Evolutionary conservation across 208 protist genomes (phyloP).

Genomic region (Balamuthia mandrillaris): DNA sequence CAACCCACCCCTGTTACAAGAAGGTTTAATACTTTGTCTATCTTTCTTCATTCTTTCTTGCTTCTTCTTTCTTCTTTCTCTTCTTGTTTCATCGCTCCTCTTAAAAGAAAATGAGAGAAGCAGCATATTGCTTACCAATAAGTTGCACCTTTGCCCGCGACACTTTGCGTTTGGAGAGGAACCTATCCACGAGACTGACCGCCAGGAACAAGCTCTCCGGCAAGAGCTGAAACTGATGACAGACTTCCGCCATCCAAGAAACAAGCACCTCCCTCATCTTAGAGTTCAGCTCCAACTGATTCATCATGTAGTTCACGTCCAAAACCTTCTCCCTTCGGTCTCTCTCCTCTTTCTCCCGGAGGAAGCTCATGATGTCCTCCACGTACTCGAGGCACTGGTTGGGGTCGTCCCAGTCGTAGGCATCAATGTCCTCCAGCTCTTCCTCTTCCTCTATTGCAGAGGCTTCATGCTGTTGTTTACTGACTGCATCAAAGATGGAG

Average conservation of each 20-base stretch:
- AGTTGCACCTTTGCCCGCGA: background rate
- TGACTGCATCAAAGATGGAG: no score
- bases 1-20: background rate
- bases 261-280: background rate
- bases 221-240: background rate
- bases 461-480: no score
- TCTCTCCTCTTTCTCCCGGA: background rate
- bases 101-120: no score
- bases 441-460: no score
- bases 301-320: no score
- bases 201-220: background rate
- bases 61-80: no score
- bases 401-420: conserved; percentile 25
- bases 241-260: background rate
- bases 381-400: conserved; percentile 11
- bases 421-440: conserved; percentile 29
- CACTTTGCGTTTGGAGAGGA: background rate
- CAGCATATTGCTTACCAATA: background rate
- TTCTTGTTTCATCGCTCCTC: no score
- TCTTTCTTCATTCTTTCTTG: no score
- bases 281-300: background rate
- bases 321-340: no score
- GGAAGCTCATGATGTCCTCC: conserved; percentile 18
- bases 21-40: no score
- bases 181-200: background rate